Base-by-base conservation (phyloP, 1,284 basidiomycete genomes). In the Leccinum solheimii region DNA sequence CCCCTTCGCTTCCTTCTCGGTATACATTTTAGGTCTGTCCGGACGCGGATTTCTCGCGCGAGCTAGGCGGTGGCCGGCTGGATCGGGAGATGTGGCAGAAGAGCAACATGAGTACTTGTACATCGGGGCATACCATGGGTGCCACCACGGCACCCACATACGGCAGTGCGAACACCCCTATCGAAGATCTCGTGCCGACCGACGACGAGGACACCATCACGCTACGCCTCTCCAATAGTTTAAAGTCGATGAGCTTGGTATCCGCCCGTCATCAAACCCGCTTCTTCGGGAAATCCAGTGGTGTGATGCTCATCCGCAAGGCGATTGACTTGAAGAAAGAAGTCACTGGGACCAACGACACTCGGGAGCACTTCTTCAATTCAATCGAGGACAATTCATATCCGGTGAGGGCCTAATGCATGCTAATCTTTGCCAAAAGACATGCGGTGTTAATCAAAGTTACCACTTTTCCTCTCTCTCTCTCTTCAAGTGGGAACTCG, bases 271-370 rank as follows among this genome's bases (percentile, higher is more conserved):
- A 66, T 3, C 71, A 79, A 2, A 75, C 78, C 38, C 79, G 87
- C 9, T 92, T 89, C 73, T 87, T 88, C 64, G 90, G 90, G 1
- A 88, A 90, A 68, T 87, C 87, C 1, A 91, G 88, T 57, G 84
- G 85, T 3, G 81, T 85, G 1, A 84, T 84, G 75, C 80, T 92
- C 10, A 76, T 92, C 52, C 83, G 84, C 49, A 81, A 83, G 2
- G 86, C 90, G 16, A 80, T 90, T 23, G 83, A 86, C 59, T 75
- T 91, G 19, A 91, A 89, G 70, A 81, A 84, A 45, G 83, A 86
- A 63, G 82, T 79, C 27, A 79, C 80, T 1, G 81, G 82, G 64
- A 53, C 68, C 57, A 63, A 71, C 4, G 59, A 60, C 11, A 2
- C n/a, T 19, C 50, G 26, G 59, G 30, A 51, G 0, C 50, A 14